Conservation (phyloP, 768 basidiomycete genomes). For the Cyclocybe aegerita region DNA sequence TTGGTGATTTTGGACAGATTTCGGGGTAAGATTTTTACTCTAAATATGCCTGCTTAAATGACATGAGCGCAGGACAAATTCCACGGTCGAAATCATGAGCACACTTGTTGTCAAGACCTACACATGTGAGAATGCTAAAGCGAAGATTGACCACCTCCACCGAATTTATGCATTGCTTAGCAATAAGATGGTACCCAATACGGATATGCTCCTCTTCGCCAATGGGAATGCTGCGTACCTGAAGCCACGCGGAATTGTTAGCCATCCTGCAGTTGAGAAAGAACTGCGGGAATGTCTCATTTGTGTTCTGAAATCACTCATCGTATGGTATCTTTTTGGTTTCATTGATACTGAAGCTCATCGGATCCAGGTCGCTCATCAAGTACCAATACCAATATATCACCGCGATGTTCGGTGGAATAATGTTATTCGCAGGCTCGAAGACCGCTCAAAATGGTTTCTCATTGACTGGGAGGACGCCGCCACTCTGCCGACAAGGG, state of each 20-base stretch:
- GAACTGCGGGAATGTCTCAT: constrained; percentile 11
- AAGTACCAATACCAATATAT: constrained; percentile 2
- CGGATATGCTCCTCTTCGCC: too few relatives aligned
- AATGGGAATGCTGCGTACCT: constrained; percentile 4
- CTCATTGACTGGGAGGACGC: too few relatives aligned
- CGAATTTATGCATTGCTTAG: constrained; percentile 14
- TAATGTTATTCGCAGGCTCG: too few relatives aligned
- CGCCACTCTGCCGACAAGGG: too few relatives aligned
- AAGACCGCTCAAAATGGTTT: too few relatives aligned
- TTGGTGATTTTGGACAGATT: constrained; percentile 5
- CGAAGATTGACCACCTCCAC: constrained; percentile 8
- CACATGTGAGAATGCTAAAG: constrained; percentile 2
- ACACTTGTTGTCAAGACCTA: constrained; percentile 13
- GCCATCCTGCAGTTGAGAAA: constrained; percentile 3
- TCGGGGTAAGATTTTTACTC: constrained; percentile 5
- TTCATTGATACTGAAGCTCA: constrained; percentile 9
- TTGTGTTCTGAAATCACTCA: constrained; percentile 19
- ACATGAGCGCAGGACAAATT: constrained; percentile 3
- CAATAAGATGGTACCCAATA: too few relatives aligned
- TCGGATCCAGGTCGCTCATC: constrained; percentile 11
- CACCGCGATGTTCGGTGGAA: too few relatives aligned
- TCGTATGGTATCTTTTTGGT: constrained; percentile 7
- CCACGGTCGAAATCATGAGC: constrained; percentile 9
- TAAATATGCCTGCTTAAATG: constrained; percentile 1
- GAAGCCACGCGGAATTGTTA: constrained; percentile 12